These are phyloP conservation scores for Tricholoma flavovirens DNA, from an alignment of 768 basidiomycete species.

Conservation along the genomic window DNA sequence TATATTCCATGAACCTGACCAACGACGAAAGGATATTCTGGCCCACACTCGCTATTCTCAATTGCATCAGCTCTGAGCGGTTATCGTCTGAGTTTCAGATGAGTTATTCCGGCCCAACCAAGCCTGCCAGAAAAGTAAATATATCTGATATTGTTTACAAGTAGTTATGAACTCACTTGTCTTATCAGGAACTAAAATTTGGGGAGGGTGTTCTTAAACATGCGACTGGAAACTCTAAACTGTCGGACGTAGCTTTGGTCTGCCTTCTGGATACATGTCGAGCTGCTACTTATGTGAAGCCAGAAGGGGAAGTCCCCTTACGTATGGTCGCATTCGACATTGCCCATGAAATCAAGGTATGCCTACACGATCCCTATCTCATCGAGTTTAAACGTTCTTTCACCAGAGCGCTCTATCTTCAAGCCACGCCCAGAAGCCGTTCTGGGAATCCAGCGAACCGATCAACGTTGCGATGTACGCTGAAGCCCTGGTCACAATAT, in stretches of 20 bases:
- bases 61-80: constrained; percentile 72
- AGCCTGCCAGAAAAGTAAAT: constrained; percentile 33
- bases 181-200: constrained; percentile 48
- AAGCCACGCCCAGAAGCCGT: constrained; percentile 45
- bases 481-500: constrained; percentile 68
- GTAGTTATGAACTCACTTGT: neutral
- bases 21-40: constrained; percentile 57
- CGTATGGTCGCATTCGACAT: constrained; percentile 64
- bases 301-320: constrained; percentile 55
- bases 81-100: constrained; percentile 52
- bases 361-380: neutral
- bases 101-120: constrained; percentile 24
- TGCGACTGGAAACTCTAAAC: constrained; percentile 46
- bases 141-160: neutral
- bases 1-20: constrained; percentile 46
- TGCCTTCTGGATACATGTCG: constrained; percentile 77
- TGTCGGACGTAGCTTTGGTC: constrained; percentile 60
- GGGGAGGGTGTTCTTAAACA: constrained; percentile 58
- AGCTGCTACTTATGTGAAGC: constrained; percentile 51
- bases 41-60: constrained; percentile 74
- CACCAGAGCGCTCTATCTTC: constrained; percentile 27
- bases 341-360: constrained; percentile 76
- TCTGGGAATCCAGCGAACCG: constrained; percentile 67
- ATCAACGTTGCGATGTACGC: constrained; percentile 74
- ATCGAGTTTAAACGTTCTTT: neutral